Percentiles rank a stretch among this genome's conserved stretches.
These are phyloP conservation scores for Porcisia hertigi DNA, from an alignment of 208 protist genomes.

Conservation along the genomic window DNA sequence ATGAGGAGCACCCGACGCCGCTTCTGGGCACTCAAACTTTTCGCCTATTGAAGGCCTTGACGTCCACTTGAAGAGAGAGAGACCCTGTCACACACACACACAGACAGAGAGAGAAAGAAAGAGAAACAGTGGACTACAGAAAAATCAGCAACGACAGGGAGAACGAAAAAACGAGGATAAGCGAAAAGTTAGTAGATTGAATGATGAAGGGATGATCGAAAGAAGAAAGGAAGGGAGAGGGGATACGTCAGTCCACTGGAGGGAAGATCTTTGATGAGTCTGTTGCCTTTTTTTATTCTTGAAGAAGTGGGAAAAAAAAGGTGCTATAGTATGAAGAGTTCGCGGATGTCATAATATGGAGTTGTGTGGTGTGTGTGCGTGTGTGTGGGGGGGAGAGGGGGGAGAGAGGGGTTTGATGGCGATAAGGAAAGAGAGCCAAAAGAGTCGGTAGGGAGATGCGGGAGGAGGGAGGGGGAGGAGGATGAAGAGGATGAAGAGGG, in stretches of 20 bases:
- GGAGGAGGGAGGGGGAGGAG: not conserved
- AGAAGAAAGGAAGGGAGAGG: not conserved
- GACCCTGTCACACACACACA: not conserved
- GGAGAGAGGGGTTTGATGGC: not conserved
- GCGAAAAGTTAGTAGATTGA: not conserved
- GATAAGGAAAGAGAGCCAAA: not conserved
- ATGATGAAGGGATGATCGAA: not conserved
- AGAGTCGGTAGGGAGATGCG: not conserved
- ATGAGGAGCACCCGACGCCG: not conserved
- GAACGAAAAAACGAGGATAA: not conserved
- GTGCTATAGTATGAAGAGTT: too few relatives aligned
- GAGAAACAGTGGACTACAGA: not conserved
- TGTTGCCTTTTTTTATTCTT: not conserved
- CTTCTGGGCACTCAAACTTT: not conserved
- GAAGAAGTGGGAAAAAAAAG: too few relatives aligned
- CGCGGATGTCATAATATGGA: too few relatives aligned
- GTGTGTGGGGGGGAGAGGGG: too few relatives aligned
- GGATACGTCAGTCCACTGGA: not conserved
- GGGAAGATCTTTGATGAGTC: not conserved
- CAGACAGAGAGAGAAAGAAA: not conserved
- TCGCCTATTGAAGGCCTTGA: not conserved
- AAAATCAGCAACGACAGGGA: not conserved
- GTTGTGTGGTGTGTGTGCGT: not conserved
- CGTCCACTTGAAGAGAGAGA: not conserved
- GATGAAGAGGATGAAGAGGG: too few relatives aligned